phyloP scores from a whole-genome alignment of 2,329 filamentous ascomycete genomes.

The Drechslerella coelobrocha region DNA sequence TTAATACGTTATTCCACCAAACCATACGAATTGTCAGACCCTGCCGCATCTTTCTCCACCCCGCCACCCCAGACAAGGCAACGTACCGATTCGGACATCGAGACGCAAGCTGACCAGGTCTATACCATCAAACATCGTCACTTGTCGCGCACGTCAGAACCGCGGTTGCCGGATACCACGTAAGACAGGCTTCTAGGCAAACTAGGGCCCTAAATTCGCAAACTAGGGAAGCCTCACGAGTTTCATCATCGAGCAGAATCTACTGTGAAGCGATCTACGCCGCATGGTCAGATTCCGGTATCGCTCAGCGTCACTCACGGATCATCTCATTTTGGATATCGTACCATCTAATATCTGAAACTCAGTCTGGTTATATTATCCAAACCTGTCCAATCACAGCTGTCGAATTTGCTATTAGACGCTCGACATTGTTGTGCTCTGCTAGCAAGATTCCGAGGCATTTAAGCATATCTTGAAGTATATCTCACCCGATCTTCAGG shows the following conservation, averaged over 20 bases:
- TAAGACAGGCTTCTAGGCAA: conserved; percentile 2
- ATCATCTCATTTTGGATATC: neutral
- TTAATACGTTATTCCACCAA: neutral
- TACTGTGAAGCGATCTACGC: conserved; percentile 39
- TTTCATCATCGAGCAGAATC: conserved; percentile 47
- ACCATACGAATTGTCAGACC: neutral
- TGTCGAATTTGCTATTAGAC: no score
- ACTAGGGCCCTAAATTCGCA: conserved; percentile 4
- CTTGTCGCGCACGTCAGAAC: neutral
- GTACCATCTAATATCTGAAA: neutral
- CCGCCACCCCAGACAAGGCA: conserved; percentile 14
- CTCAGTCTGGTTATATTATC: neutral
- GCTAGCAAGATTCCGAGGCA: no score
- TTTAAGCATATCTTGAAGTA: conserved; percentile 44
- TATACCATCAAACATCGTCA: conserved; percentile 23
- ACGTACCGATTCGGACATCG: conserved; percentile 8
- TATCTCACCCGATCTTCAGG: conserved; percentile 21
- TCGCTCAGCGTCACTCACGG: conserved; percentile 29
- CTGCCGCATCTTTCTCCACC: conserved; percentile 36
- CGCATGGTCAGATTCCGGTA: conserved; percentile 32
- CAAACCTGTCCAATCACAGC: no score
- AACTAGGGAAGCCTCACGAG: conserved; percentile 16
- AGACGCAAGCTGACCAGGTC: conserved; percentile 20
- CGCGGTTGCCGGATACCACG: neutral
- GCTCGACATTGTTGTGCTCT: no score